Conservation (phyloP, 768 basidiomycete genomes). For the Tremella yokohamensis region DNA sequence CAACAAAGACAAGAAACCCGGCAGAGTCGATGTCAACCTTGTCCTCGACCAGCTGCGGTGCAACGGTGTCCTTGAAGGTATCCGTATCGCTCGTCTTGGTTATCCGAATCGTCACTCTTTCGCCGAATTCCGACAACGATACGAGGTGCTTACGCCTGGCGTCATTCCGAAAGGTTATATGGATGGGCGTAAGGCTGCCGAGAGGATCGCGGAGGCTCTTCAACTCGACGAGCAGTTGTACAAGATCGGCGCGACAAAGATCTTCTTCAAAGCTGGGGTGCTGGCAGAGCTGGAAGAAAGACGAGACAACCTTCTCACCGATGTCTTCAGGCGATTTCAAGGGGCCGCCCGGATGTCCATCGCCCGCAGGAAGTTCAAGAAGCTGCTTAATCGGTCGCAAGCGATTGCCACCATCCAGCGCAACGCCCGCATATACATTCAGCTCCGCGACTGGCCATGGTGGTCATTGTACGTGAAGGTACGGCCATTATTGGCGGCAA, state of each 20-base stretch:
- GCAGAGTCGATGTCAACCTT: conserved; percentile 84
- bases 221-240: conserved; percentile 79
- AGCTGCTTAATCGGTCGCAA: conserved; percentile 84
- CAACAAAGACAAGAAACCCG: conserved; percentile 84
- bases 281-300: conserved; percentile 93
- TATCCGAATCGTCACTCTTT: conserved; percentile 97
- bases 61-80: conserved; percentile 98
- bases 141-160: conserved; percentile 90
- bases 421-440: conserved; percentile 86
- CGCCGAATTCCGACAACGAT: conserved; percentile 93
- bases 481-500: conserved; percentile 86
- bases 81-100: conserved; percentile 92
- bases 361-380: conserved; percentile 84
- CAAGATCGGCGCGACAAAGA: conserved; percentile 92
- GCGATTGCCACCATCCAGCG: conserved; percentile 89
- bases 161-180: conserved; percentile 93
- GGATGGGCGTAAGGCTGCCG: conserved; percentile 92
- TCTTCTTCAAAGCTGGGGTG: conserved; percentile 98
- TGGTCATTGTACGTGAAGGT: conserved; percentile 98
- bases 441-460: conserved; percentile 95
- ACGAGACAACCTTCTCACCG: conserved; percentile 78
- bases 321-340: conserved; percentile 83
- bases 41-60: conserved; percentile 94
- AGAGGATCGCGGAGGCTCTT: conserved; percentile 81
- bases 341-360: conserved; percentile 80